phyloP scores from a whole-genome alignment of 2,329 filamentous ascomycete species.

The Aspergillus alliaceus region DNA sequence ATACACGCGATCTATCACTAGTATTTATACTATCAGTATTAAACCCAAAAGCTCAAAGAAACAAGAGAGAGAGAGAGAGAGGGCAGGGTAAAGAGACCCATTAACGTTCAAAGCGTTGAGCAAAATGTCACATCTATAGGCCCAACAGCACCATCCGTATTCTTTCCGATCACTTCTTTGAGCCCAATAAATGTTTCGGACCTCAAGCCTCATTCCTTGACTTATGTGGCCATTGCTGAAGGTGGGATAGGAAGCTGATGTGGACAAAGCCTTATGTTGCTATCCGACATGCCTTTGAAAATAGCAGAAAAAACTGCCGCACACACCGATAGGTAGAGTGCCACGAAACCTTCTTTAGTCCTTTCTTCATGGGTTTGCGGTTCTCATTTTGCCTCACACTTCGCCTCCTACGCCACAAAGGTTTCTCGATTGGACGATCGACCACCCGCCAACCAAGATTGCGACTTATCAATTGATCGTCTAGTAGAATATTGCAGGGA shows the following conservation, averaged over 20 bases:
- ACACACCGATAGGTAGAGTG: background rate
- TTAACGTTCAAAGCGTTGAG: background rate
- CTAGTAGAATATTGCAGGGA: conserved; percentile 5
- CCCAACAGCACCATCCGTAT: conserved; percentile 1
- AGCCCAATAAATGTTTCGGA: background rate
- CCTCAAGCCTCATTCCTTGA: conserved; percentile 2
- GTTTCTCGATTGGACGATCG: conserved; percentile 1
- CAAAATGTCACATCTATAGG: conserved; percentile 1
- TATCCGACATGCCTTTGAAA: conserved; percentile 19
- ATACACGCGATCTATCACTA: background rate
- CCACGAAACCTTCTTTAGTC: background rate
- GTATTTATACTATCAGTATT: background rate
- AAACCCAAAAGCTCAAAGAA: background rate
- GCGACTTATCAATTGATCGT: conserved; percentile 18
- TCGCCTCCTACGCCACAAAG: conserved; percentile 1
- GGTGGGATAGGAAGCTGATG: conserved; percentile 1
- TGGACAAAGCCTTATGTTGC: conserved; percentile 28
- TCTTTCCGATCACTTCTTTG: conserved; percentile 4
- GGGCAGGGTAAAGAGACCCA: background rate
- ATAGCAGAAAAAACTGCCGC: conserved; percentile 12
- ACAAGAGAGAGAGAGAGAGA: background rate
- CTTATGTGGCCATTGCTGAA: background rate
- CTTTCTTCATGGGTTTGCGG: background rate
- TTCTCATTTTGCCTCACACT: background rate
- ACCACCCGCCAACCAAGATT: background rate